phyloP scores from a whole-genome alignment of 1,284 basidiomycete species.

The Apiotrichum laibachii region DNA sequence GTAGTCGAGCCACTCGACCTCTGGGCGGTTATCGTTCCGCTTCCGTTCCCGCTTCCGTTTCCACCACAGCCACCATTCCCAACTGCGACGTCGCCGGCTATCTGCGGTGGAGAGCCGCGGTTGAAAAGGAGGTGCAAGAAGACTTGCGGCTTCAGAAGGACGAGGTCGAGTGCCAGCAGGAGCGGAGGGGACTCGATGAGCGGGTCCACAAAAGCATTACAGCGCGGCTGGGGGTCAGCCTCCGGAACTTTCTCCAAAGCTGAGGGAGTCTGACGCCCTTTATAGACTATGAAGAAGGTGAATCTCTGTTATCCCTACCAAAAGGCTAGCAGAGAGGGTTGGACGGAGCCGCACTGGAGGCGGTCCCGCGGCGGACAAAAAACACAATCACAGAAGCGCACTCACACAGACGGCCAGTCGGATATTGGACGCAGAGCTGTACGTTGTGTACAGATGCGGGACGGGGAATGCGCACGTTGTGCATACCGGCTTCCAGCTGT shows the following conservation, averaged over 20 bases:
- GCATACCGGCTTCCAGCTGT: slow-evolving; percentile 61
- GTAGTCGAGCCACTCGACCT: no score
- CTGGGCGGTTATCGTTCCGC: no score
- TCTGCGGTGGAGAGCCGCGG: slow-evolving; percentile 61
- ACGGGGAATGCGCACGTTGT: slow-evolving; percentile 68
- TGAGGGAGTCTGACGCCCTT: no score
- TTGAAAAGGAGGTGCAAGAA: slow-evolving; percentile 90
- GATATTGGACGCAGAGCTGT: slow-evolving; percentile 76
- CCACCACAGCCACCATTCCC: no score
- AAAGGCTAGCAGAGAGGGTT: no score
- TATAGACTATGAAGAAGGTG: no score
- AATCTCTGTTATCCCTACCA: no score
- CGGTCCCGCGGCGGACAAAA: no score
- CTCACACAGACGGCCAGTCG: slow-evolving; percentile 73
- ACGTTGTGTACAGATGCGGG: slow-evolving; percentile 75
- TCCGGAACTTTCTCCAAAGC: background rate
- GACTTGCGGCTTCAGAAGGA: slow-evolving; percentile 80
- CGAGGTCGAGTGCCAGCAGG: slow-evolving; percentile 75
- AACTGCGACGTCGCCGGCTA: slow-evolving; percentile 5
- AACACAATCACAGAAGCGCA: background rate
- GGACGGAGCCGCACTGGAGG: no score
- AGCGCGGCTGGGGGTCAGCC: slow-evolving; percentile 55
- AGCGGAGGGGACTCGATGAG: slow-evolving; percentile 83
- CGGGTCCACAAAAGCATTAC: slow-evolving; percentile 75
- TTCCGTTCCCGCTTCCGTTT: no score